phyloP scores from a whole-genome alignment of 371 early-diverging fungal species.

The Apophysomyces trapeziformis region DNA sequence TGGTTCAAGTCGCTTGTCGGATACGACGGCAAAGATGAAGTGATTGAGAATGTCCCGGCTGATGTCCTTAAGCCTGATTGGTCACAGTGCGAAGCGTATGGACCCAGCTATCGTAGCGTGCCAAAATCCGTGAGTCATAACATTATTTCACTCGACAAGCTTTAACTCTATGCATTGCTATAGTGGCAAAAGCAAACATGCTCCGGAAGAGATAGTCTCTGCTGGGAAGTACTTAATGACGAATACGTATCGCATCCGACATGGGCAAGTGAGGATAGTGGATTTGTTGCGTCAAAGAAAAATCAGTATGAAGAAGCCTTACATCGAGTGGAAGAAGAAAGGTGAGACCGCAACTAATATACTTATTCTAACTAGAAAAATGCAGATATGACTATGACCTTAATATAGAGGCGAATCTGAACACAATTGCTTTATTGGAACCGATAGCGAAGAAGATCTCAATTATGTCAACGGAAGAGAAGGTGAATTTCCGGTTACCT shows the following conservation, averaged over 20 bases:
- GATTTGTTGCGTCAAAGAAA: slow-evolving; percentile 92
- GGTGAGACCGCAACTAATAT: slow-evolving; percentile 30
- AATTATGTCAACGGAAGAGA: slow-evolving; percentile 84
- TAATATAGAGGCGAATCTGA: slow-evolving; percentile 93
- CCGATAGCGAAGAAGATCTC: slow-evolving; percentile 80
- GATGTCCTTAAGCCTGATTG: slow-evolving; percentile 56
- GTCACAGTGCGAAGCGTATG: slow-evolving; percentile 46
- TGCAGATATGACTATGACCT: slow-evolving; percentile 95
- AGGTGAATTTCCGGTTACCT: slow-evolving; percentile 69
- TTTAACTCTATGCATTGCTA: neutral
- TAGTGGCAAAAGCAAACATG: slow-evolving; percentile 60
- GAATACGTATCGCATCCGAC: slow-evolving; percentile 96
- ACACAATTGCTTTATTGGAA: slow-evolving; percentile 90
- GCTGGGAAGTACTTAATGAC: slow-evolving; percentile 96
- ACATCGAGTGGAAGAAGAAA: slow-evolving; percentile 97
- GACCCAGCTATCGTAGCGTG: slow-evolving; percentile 71
- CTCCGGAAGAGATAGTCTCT: slow-evolving; percentile 91
- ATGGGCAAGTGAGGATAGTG: slow-evolving; percentile 94
- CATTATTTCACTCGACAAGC: neutral
- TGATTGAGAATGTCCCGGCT: slow-evolving; percentile 45
- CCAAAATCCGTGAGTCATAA: slow-evolving; percentile 63
- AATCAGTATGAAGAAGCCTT: slow-evolving; percentile 96
- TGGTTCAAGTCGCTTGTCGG: slow-evolving; percentile 95
- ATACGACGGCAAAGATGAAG: slow-evolving; percentile 68
- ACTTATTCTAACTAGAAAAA: neutral